Evolutionary conservation across 2,329 filamentous ascomycete species (phyloP), one percentile per base, ranked within the genome.

Genomic region (Phoma herbarum): DNA sequence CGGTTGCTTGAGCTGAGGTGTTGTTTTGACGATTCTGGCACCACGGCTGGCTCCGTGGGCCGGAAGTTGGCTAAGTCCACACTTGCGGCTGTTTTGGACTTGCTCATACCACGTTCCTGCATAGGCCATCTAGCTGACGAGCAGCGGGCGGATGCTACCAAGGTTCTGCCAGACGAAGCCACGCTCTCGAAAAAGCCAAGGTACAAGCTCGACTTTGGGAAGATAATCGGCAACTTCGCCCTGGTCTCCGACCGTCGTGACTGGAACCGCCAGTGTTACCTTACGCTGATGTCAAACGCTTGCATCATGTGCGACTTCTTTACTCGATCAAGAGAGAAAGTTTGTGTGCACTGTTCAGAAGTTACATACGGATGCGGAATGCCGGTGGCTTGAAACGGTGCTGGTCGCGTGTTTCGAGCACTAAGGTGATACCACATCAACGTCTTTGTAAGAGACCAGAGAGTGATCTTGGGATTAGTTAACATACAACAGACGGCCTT

Each of bases 61-160:
- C 39, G 25, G 16, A 41, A 41, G 6, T 41, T 58, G 29, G 45
- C 45, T 28, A 23, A 57, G 48, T 48, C 37, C 43, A 44, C 14
- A 43, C 43, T 52, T 52, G 48, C 37, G 48, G 55, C 48, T 57
- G 48, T 29, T 14, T 18, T 48, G 41, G 33, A 29, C 20, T n/a
- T 48, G 23, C 31, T 47, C 28, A 33, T 50, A 50, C 26, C 56
- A 54, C 33, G 50, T 51, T 54, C 31, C 41, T 59, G 56, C 56
- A 59, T 46, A 44, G 45, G 26, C 37, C 56, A 46, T 25, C 44
- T n/a, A 33, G 29, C 43, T 35, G 23, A 29, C 31, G 31, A 51
- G 16, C 41, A 50, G 37, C 56, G 46, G 56, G 45, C 45, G 31
- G n/a, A 46, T 42, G 37, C 51, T 53, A 26, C 28, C 39, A 46